Evolutionary conservation across 83 land plant species (phyloP), one percentile per base, ranked within the genome.

Genomic region (Larix sibirica): DNA sequence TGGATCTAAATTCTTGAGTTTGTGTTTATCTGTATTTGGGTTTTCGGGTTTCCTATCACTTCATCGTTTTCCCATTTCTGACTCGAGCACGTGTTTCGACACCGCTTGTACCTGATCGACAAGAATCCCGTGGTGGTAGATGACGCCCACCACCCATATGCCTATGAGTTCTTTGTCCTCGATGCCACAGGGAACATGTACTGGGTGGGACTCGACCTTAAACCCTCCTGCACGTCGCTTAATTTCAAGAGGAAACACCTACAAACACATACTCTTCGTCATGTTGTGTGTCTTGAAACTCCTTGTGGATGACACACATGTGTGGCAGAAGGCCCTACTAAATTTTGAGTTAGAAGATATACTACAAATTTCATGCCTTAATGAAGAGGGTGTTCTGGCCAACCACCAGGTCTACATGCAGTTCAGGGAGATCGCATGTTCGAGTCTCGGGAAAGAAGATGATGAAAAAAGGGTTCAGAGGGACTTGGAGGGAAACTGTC

Each of bases 141-240:
- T 2, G 9, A 47, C 54, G 87, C 89, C 81, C 88, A 88, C 79
- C 83, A 89, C 61, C 76, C 88, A 21, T 83, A 79, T 16, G 80
- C 92, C 83, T 85, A 85, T 60, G 84, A 82, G 6, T 92, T 97
- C 84, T 91, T 83, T 85, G 82, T 97, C 36, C 80, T 97, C 4
- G 98, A 98, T 21, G 91, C 95, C 81, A 95, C 98, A 6, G 95
- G 92, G 24, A 97, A 97, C 79, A 96, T 97, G 38, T 97, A 95
- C 89, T 86, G 82, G 62, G 95, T 97, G 12, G 80, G 86, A 65
- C 83, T 97, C 78, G 40, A 87, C 62, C 79, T 33, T 50, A 24
- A 47, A 14, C 98, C 99, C 18, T 87, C 95, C 20, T 97, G 99
- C 88, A 87, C 95, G 6, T 97, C 98, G 88, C 98, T 96, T 10